A percentile compares a stretch with the other conserved stretches of the same genome.
Evolutionary conservation across 2,329 filamentous ascomycete genomes (phyloP).

Genomic region (Phyllosticta paracitricarpa): DNA sequence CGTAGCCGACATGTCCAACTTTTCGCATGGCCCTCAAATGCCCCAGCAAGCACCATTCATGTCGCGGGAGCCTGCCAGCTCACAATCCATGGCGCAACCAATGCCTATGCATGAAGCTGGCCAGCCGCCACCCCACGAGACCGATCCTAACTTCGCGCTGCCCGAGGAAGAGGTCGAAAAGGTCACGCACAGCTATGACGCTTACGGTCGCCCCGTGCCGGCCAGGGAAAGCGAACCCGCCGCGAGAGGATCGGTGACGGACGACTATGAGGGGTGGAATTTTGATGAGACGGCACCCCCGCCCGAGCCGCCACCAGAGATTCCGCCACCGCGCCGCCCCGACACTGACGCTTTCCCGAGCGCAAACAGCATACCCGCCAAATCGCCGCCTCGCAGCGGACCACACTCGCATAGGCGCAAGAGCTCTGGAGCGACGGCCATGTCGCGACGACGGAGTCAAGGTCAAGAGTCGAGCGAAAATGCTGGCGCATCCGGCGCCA

Average conservation of each 20-base stretch:
- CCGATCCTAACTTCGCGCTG: slow-evolving; percentile 30
- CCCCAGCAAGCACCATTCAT: slow-evolving; percentile 34
- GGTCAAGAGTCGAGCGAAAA: slow-evolving; percentile 50
- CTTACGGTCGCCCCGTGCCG: slow-evolving; percentile 43
- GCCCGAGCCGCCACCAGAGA: slow-evolving; percentile 45
- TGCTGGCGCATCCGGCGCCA: slow-evolving; percentile 32
- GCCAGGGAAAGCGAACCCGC: slow-evolving; percentile 32
- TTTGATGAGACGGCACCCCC: slow-evolving; percentile 69
- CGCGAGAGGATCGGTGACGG: slow-evolving; percentile 31
- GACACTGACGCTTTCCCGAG: slow-evolving; percentile 83
- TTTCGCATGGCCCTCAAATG: slow-evolving; percentile 25
- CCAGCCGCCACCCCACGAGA: slow-evolving; percentile 19
- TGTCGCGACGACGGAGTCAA: slow-evolving; percentile 55
- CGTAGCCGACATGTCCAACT: slow-evolving; percentile 34
- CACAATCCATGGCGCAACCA: slow-evolving; percentile 21
- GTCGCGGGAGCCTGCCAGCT: slow-evolving; percentile 33
- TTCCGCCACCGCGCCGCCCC: slow-evolving; percentile 52
- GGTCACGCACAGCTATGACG: slow-evolving; percentile 49
- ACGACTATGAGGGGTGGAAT: slow-evolving; percentile 73
- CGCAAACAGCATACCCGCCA: slow-evolving; percentile 65
- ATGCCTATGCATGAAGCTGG: slow-evolving; percentile 21
- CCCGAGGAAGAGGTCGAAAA: slow-evolving; percentile 49
- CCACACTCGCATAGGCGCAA: slow-evolving; percentile 66
- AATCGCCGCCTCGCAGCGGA: slow-evolving; percentile 62
- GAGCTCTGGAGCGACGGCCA: slow-evolving; percentile 50